Evolutionary conservation across 805 yeast genomes (phyloP), one percentile per base, ranked within the genome.

Genomic region (Candida ortonii): DNA sequence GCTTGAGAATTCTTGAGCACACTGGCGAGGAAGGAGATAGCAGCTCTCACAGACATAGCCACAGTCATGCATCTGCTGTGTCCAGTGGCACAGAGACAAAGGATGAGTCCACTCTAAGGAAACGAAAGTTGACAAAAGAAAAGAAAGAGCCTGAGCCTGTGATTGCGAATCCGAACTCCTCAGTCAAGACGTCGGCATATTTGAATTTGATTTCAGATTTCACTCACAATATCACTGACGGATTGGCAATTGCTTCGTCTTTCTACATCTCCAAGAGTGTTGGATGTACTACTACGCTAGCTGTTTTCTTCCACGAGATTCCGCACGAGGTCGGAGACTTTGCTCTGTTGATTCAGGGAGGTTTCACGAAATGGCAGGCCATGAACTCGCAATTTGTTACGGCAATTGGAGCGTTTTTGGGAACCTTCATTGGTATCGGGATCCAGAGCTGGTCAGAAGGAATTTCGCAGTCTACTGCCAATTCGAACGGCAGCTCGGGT

Each of bases 251-350:
- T 29, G 73, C 87, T 1, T 73, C 89, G 0, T 72, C 88, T 5
- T 84, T 84, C 53, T 77, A 76, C 55, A 70, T 70, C 28, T 68
- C 80, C 25, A 68, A 70, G 33, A 63, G 59, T 28, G 77, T 74
- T 12, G 93, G 93, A 0, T 74, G 81, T 16, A 70, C 82, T 2
- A 80, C 89, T 0, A 73, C 83, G 15, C 59, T 82, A 22, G 85
- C 89, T 1, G 80, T 83, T 18, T 70, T 82, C 42, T 71, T 80
- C 57, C 93, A 84, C 54, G 93, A 84, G 54, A 73, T 83, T 30
- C 93, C 93, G 5, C 93, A 84, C 53, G 87, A 82, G 52, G 72
- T 84, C 41, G 89, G 90, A 30, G 93, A 84, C 52, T 84, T 79
- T 59, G 89, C 88, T 0, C 62, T 84, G 16, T 62, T 84, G 40